Percentiles rank a stretch among this genome's conserved stretches.
Conservation (phyloP, 1,284 basidiomycete genomes). For the Sanghuangporus sanghuang region DNA sequence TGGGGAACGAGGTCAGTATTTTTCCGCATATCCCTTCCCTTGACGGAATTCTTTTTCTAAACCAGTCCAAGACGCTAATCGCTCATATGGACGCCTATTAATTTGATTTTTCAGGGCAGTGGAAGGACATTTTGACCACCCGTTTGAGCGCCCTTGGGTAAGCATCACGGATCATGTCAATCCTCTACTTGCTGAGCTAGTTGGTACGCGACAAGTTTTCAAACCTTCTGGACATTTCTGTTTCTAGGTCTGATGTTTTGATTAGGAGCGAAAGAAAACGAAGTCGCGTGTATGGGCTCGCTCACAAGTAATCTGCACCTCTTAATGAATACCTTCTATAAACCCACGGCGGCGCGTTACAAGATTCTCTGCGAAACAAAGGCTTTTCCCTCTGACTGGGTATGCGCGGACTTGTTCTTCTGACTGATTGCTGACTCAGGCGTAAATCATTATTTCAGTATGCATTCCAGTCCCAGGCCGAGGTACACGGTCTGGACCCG, state of each 20-base stretch:
- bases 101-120: slow-evolving; percentile 59
- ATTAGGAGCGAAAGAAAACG: slow-evolving; percentile 76
- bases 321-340: slow-evolving; percentile 92
- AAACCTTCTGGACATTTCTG: neutral
- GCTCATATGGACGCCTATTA: slow-evolving; percentile 1
- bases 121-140: slow-evolving; percentile 89
- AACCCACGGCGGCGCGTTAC: slow-evolving; percentile 76
- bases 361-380: slow-evolving; percentile 95
- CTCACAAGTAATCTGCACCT: slow-evolving; percentile 94
- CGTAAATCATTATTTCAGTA: slow-evolving; percentile 53
- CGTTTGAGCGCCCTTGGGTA: slow-evolving; percentile 81
- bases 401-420: slow-evolving; percentile 31
- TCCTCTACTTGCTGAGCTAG: slow-evolving; percentile 75
- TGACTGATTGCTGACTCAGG: neutral
- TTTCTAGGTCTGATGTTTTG: slow-evolving; percentile 11
- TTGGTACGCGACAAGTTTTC: slow-evolving; percentile 51
- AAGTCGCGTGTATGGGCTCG: slow-evolving; percentile 93
- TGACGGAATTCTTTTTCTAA: neutral
- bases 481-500: slow-evolving; percentile 77
- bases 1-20: slow-evolving; percentile 74
- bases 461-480: slow-evolving; percentile 87
- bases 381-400: slow-evolving; percentile 95
- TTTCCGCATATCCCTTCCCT: neutral
- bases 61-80: slow-evolving; percentile 11
- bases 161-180: slow-evolving; percentile 70